Percentiles rank a stretch among this genome's conserved stretches.
These are phyloP conservation scores for Murraya paniculata DNA, from an alignment of 345 rosid species.

Conservation along the genomic window DNA sequence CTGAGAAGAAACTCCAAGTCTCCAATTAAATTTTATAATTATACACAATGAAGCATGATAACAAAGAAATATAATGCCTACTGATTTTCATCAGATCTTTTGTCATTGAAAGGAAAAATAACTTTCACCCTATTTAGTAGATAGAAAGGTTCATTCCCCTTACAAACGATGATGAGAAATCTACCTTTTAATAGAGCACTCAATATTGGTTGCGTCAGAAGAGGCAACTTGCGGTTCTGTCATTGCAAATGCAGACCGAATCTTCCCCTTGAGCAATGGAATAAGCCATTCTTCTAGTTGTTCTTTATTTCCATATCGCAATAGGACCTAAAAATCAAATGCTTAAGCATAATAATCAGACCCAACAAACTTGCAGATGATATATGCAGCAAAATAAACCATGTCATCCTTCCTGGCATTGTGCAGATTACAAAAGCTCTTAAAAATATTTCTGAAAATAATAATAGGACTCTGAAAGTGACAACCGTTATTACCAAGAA, in stretches of 20 bases:
- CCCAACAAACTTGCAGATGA: neutral
- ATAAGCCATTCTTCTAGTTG: slow-evolving; percentile 84
- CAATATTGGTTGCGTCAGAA: slow-evolving; percentile 97
- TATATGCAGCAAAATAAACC: neutral
- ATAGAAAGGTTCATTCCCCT: neutral
- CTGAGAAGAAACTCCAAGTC: slow-evolving; percentile 9
- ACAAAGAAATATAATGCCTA: neutral
- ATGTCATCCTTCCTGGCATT: neutral
- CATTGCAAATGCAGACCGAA: slow-evolving; percentile 99
- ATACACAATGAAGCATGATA: neutral
- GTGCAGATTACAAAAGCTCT: neutral
- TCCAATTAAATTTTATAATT: neutral
- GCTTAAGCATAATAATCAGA: neutral
- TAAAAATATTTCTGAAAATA: neutral
- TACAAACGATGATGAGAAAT: neutral
- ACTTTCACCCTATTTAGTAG: neutral
- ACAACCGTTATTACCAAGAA: neutral
- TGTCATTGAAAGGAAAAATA: neutral
- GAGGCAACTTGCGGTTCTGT: slow-evolving; percentile 99
- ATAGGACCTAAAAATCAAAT: slow-evolving; percentile 52
- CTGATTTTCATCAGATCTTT: neutral
- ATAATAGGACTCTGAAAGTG: neutral
- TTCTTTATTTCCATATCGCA: slow-evolving; percentile 89
- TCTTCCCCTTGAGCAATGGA: slow-evolving; percentile 88
- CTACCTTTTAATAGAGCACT: slow-evolving; percentile 87